Evolutionary conservation across 768 basidiomycete species (phyloP), one percentile per base, ranked within the genome.

Genomic region (Lactifluus echinatus): DNA sequence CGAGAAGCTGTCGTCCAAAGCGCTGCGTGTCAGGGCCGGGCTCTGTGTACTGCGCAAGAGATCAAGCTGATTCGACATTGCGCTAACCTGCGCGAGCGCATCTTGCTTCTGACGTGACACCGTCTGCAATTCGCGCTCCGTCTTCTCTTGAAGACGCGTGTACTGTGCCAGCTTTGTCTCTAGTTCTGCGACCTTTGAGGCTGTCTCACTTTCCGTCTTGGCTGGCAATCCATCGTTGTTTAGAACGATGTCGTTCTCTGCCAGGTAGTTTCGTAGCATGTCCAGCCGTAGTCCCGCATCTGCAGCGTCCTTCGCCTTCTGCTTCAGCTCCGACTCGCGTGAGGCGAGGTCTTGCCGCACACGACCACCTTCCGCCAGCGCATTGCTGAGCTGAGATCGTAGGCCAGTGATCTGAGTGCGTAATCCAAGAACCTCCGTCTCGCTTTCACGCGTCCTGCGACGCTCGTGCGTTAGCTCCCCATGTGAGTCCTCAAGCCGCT

Each of bases 191-290:
- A 93, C 67, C n/a, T 76, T 77, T 8, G 70, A 64, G 7, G 72
- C 68, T n/a, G 67, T 70, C 54, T 68, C 64, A 33, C 72, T 71
- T 53, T 59, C 68, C 10, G 70, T 71, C 19, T 73, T 71, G 31
- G 77, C 74, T 2, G 78, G 77, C 43, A 83, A 63, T 36, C 87
- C 82, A 48, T 85, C 87, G 19, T 91, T 89, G 53, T 88, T 85
- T 19, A 87, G 73, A 26, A 78, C 78, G 51, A 98, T 79, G 15
- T 93, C 95, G 66, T 89, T 85, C 66, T 98, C 96, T 21, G 84
- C 82, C 46, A 98, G 78, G 67, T 97, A 85, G 67, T 83, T 87
- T 45, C 92, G 84, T 56, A 98, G 75, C 75, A 90, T 85, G 24
- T 76, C 80, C 62, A 89, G 74, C 58, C 89, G 87, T 59, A 93